phyloP scores from a whole-genome alignment of 164 flowering plant species.

The Amborella trichopoda region DNA sequence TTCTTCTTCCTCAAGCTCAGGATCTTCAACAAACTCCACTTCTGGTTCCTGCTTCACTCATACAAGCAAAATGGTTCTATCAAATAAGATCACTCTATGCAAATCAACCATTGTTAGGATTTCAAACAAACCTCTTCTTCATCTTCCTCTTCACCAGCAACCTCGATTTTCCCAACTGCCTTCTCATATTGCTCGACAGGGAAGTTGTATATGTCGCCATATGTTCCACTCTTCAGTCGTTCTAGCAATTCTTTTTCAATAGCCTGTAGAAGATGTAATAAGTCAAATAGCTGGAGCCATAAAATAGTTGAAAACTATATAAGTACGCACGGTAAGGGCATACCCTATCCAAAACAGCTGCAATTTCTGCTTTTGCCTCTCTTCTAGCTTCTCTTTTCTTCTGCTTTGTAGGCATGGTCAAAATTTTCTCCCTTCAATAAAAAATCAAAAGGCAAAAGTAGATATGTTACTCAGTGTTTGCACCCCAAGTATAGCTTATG shows the following conservation, averaged over 20 bases:
- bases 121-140: conserved; percentile 41
- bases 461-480: neutral
- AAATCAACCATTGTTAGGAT: neutral
- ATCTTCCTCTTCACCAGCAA: conserved; percentile 9
- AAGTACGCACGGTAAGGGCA: neutral
- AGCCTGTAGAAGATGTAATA: conserved; percentile 29
- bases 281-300: neutral
- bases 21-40: conserved; percentile 74
- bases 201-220: conserved; percentile 64
- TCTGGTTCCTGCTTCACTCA: conserved; percentile 36
- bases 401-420: conserved; percentile 71
- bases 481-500: neutral
- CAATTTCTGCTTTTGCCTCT: conserved; percentile 75
- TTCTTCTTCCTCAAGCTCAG: conserved; percentile 79
- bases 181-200: conserved; percentile 30
- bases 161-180: conserved; percentile 33
- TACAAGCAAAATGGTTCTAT: neutral
- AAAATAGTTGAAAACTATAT: neutral
- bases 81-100: neutral
- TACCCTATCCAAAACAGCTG: conserved; percentile 77
- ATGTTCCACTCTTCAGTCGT: conserved; percentile 62
- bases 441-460: neutral
- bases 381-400: conserved; percentile 71
- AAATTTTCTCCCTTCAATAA: conserved; percentile 63
- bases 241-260: conserved; percentile 81